A percentile compares a stretch with the other conserved stretches of the same genome.
phyloP scores from a whole-genome alignment of 345 rosid species.

The Eucalyptus leucophloia region DNA sequence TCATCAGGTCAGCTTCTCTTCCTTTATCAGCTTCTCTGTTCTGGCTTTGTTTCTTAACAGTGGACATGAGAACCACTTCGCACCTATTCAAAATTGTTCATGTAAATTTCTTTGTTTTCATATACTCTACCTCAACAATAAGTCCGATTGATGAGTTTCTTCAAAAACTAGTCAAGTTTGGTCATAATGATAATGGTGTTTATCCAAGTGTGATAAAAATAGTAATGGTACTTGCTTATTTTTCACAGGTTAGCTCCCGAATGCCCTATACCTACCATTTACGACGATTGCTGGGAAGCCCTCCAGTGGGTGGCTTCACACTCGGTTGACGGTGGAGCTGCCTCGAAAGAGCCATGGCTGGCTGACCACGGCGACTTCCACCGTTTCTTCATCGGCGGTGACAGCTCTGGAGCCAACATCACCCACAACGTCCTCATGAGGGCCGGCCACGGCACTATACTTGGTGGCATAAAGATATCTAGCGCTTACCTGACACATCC shows the following conservation, averaged over 20 bases:
- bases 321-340: not conserved
- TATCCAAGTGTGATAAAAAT: not conserved
- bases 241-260: conserved; percentile 19
- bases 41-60: no score
- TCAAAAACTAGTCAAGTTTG: not conserved
- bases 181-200: not conserved
- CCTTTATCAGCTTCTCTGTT: no score
- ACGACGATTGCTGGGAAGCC: conserved; percentile 23
- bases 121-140: not conserved
- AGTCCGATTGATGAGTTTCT: not conserved
- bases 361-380: conserved; percentile 14
- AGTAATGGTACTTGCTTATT: not conserved
- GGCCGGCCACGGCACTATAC: conserved; percentile 2
- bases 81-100: not conserved
- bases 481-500: conserved; percentile 25
- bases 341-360: conserved; percentile 14
- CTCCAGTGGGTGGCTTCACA: conserved; percentile 23
- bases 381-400: conserved; percentile 20
- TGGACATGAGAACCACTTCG: not conserved
- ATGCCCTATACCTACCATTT: conserved; percentile 12
- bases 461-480: conserved; percentile 2
- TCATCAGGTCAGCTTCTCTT: no score
- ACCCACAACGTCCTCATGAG: conserved; percentile 10
- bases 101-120: not conserved
- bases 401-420: conserved; percentile 35